Conservation (phyloP, 2,329 filamentous ascomycete species). For the Corinectria fuckeliana region DNA sequence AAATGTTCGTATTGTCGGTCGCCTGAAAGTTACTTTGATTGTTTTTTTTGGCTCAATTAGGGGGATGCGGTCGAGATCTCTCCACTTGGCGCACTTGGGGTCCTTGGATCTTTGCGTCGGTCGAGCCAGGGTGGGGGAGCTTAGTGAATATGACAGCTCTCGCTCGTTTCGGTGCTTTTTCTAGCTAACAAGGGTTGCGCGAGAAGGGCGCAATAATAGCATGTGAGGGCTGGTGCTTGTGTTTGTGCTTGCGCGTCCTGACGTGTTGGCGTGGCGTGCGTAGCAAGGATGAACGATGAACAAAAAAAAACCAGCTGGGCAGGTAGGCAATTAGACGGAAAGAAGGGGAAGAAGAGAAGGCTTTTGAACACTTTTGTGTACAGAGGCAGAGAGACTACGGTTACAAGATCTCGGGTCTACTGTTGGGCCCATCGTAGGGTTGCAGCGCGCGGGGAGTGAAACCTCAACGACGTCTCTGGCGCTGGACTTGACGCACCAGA, state of each 20-base stretch:
- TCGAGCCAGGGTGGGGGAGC: conserved; percentile 2
- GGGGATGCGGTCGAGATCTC: conserved; percentile 7
- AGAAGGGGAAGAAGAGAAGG: neutral
- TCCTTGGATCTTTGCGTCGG: neutral
- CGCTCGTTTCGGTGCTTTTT: no score
- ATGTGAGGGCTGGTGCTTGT: neutral
- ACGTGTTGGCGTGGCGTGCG: conserved; percentile 9
- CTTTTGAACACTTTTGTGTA: neutral
- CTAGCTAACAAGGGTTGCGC: neutral
- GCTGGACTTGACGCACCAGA: neutral
- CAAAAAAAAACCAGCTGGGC: neutral
- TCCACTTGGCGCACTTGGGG: conserved; percentile 7
- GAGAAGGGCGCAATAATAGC: neutral
- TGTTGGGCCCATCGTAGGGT: neutral
- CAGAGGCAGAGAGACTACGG: neutral
- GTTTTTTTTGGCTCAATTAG: conserved; percentile 9
- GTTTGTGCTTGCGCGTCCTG: neutral
- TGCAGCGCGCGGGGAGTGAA: conserved; percentile 10
- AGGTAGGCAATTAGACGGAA: no score
- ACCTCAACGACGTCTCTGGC: neutral
- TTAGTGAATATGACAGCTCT: no score
- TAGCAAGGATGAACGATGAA: neutral
- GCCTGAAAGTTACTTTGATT: conserved; percentile 3
- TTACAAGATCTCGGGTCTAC: neutral
- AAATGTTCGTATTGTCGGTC: conserved; percentile 6